These are phyloP conservation scores for Yamadazyma spencermartinsiae DNA, from an alignment of 1,139 yeast species.

Conservation along the genomic window DNA sequence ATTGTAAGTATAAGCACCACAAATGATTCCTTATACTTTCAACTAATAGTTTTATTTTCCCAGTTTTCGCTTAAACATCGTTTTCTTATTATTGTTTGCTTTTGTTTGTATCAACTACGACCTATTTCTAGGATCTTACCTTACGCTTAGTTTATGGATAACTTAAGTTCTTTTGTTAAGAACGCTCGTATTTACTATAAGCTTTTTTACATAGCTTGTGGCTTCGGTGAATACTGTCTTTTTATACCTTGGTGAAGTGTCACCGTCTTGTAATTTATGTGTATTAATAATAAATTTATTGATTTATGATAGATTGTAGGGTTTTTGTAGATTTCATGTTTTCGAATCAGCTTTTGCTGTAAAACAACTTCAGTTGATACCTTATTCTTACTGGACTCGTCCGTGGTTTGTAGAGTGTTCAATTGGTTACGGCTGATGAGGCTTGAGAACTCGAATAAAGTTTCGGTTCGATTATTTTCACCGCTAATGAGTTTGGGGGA, in stretches of 20 bases:
- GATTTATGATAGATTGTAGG: constrained; percentile 5
- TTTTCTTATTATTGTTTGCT: not conserved
- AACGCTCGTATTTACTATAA: not conserved
- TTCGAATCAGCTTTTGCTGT: too few relatives aligned
- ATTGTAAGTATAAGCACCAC: constrained; percentile 24
- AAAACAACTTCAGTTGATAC: too few relatives aligned
- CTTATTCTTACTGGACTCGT: too few relatives aligned
- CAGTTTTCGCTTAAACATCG: constrained; percentile 3
- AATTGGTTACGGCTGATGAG: too few relatives aligned
- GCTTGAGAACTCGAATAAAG: too few relatives aligned
- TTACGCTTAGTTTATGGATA: constrained; percentile 1
- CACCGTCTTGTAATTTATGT: constrained; percentile 17
- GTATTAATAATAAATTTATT: constrained; percentile 11
- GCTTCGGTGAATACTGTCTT: constrained; percentile 3
- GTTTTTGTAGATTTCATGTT: too few relatives aligned
- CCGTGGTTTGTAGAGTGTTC: too few relatives aligned
- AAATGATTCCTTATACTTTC: not conserved
- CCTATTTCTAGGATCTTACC: constrained; percentile 2
- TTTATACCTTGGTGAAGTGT: constrained; percentile 4
- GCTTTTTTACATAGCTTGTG: not conserved
- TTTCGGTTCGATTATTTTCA: too few relatives aligned
- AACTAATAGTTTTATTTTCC: not conserved
- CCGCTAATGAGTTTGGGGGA: too few relatives aligned
- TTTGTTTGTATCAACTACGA: not conserved
- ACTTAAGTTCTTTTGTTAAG: not conserved